These are phyloP conservation scores for Mikania micrantha DNA, from an alignment of 129 eudicot genomes.

Conservation along the genomic window DNA sequence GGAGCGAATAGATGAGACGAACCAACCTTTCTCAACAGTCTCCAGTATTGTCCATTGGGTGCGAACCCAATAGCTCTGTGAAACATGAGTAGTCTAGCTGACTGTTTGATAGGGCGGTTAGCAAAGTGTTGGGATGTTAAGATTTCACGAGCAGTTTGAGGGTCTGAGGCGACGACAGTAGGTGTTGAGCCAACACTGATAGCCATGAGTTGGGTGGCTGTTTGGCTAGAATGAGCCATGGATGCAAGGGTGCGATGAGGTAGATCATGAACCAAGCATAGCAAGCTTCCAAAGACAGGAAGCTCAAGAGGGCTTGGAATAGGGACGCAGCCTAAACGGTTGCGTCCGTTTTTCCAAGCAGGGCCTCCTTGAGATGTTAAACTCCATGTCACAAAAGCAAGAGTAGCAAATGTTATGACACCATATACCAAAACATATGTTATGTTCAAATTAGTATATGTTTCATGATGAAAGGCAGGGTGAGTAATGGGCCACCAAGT, in stretches of 20 bases:
- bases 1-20: slow-evolving; percentile 67
- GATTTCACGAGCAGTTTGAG: slow-evolving; percentile 46
- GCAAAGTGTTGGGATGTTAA: slow-evolving; percentile 53
- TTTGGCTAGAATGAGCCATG: slow-evolving; percentile 29
- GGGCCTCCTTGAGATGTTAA: slow-evolving; percentile 41
- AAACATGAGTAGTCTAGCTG: slow-evolving; percentile 63
- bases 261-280: slow-evolving; percentile 42
- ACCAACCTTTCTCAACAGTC: slow-evolving; percentile 46
- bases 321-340: slow-evolving; percentile 28
- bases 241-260: slow-evolving; percentile 60
- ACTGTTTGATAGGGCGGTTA: slow-evolving; percentile 63
- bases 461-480: slow-evolving; percentile 23
- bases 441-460: slow-evolving; percentile 18
- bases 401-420: slow-evolving; percentile 13
- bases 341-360: slow-evolving; percentile 53
- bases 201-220: slow-evolving; percentile 59
- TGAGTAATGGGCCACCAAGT: slow-evolving; percentile 29
- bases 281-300: slow-evolving; percentile 50
- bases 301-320: slow-evolving; percentile 51
- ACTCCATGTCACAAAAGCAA: slow-evolving; percentile 36
- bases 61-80: slow-evolving; percentile 74
- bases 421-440: neutral
- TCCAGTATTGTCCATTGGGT: slow-evolving; percentile 60
- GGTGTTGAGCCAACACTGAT: slow-evolving; percentile 63
- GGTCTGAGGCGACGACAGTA: slow-evolving; percentile 54